Conservation (phyloP, 352 stramenopile species). For the Globisporangium splendens region DNA sequence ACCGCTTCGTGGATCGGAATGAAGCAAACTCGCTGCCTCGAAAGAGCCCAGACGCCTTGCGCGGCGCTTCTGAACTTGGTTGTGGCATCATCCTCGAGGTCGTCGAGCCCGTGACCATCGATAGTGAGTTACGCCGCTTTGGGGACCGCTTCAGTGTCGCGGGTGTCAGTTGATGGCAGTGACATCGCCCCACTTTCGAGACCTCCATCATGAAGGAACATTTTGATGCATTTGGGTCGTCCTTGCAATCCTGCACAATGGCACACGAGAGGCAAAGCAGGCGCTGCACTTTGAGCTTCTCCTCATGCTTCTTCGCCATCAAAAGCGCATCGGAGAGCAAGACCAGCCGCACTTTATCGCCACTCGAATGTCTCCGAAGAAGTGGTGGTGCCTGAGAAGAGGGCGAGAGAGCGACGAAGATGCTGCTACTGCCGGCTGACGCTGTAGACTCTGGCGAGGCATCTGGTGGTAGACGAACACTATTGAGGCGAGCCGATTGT, state of each 20-base stretch:
- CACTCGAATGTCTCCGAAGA: slow-evolving; percentile 21
- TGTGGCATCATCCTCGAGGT: slow-evolving; percentile 5
- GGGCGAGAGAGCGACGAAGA: background rate
- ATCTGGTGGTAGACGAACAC: too few species aligned
- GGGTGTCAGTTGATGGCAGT: slow-evolving; percentile 50
- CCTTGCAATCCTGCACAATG: slow-evolving; percentile 14
- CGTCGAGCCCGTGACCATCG: slow-evolving; percentile 10
- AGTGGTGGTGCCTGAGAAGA: slow-evolving; percentile 5
- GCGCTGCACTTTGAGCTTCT: slow-evolving; percentile 47
- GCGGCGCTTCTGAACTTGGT: background rate
- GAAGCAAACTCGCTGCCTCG: slow-evolving; percentile 19
- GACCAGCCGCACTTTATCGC: slow-evolving; percentile 44
- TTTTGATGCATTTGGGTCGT: background rate
- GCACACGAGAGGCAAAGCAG: slow-evolving; percentile 63
- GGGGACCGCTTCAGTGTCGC: slow-evolving; percentile 35
- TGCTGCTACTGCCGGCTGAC: too few species aligned
- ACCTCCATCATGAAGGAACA: slow-evolving; percentile 41
- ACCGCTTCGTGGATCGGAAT: slow-evolving; percentile 35
- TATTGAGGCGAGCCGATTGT: background rate
- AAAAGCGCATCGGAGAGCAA: slow-evolving; percentile 64
- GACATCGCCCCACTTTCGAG: slow-evolving; percentile 47
- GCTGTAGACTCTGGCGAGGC: too few species aligned
- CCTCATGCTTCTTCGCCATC: slow-evolving; percentile 48
- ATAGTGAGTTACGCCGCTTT: slow-evolving; percentile 24
- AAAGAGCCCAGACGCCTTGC: slow-evolving; percentile 7